Conservation (phyloP, 1,139 yeast species). For the Pichia sp. region DNA sequence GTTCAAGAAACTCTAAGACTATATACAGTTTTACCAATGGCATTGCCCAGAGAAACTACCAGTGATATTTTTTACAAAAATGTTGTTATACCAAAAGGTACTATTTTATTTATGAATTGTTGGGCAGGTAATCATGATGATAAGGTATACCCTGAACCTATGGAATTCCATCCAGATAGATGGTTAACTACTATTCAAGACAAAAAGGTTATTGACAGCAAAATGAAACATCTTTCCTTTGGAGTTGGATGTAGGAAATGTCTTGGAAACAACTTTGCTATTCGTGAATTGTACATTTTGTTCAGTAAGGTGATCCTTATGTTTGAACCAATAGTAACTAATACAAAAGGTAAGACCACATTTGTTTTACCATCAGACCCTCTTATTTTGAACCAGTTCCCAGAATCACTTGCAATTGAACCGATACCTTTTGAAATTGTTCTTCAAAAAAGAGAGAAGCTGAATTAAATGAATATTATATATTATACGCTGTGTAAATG, state of each 20-base stretch:
- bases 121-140: conserved; percentile 67
- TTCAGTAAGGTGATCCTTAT: conserved; percentile 35
- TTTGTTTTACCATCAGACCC: conserved; percentile 33
- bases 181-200: conserved; percentile 36
- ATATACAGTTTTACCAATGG: conserved; percentile 61
- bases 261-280: conserved; percentile 57
- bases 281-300: conserved; percentile 51
- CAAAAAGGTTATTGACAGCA: neutral
- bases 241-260: conserved; percentile 71
- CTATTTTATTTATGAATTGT: conserved; percentile 58
- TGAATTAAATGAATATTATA: no score
- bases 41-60: conserved; percentile 58
- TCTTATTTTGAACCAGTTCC: conserved; percentile 40
- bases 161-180: conserved; percentile 50
- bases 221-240: conserved; percentile 49
- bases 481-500: no score
- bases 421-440: conserved; percentile 41
- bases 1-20: conserved; percentile 57
- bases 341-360: neutral
- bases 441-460: conserved; percentile 17
- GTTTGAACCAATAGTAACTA: conserved; percentile 24
- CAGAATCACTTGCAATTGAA: conserved; percentile 55
- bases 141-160: conserved; percentile 41
- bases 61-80: conserved; percentile 37
- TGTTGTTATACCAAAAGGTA: conserved; percentile 45